These are phyloP conservation scores for Eucommia ulmoides DNA, from an alignment of 257 asterid species.

Conservation along the genomic window DNA sequence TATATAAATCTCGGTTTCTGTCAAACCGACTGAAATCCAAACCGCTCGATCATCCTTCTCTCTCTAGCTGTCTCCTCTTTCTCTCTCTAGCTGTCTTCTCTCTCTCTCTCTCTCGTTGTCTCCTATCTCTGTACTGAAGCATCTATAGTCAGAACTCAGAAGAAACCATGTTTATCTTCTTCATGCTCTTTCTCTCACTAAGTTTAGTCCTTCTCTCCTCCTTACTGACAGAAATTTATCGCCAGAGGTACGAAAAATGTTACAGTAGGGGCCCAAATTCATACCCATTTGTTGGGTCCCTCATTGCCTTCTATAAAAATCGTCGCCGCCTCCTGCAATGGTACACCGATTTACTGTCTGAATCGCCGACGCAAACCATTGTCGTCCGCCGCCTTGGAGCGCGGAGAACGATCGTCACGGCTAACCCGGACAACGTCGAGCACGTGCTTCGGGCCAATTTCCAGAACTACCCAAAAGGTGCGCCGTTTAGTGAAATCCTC, in stretches of 20 bases:
- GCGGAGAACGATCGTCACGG: slow-evolving; percentile 33
- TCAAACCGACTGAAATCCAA: background rate
- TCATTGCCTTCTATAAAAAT: slow-evolving; percentile 3
- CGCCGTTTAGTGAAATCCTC: slow-evolving; percentile 30
- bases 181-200: background rate
- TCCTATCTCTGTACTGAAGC: no score
- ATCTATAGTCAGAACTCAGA: background rate
- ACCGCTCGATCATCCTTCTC: background rate
- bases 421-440: slow-evolving; percentile 41
- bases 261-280: background rate
- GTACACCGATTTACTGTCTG: slow-evolving; percentile 6
- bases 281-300: slow-evolving; percentile 4
- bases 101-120: no score
- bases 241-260: background rate
- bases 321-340: slow-evolving; percentile 3
- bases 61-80: no score
- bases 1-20: background rate
- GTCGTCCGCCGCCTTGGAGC: slow-evolving; percentile 45
- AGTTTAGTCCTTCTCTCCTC: background rate
- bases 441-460: slow-evolving; percentile 44
- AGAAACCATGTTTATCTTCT: background rate
- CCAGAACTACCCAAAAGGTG: slow-evolving; percentile 49
- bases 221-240: background rate
- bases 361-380: slow-evolving; percentile 27
- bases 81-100: no score